Evolutionary conservation across 192 early-diverging fungal species (phyloP).

Genomic region (Coemansia sp.): DNA sequence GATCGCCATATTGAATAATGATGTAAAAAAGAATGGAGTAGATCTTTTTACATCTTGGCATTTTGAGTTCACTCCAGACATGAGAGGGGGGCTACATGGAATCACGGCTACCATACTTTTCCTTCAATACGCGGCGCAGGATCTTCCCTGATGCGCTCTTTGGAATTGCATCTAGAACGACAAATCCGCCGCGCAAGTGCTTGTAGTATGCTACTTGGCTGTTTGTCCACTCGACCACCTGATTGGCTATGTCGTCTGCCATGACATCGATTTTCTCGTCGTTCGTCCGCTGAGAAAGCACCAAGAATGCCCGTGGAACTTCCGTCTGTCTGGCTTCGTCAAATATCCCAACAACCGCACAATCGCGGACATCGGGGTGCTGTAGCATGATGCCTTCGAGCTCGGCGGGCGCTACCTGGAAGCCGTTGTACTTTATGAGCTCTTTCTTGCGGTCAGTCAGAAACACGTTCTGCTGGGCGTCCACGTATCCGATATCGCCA

Average conservation of each 20-base stretch:
- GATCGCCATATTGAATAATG: not conserved
- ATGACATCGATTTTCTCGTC: slow-evolving; percentile 5
- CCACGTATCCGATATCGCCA: slow-evolving; percentile 74
- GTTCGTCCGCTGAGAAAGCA: slow-evolving; percentile 5
- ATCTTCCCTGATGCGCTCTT: slow-evolving; percentile 49
- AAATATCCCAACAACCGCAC: slow-evolving; percentile 65
- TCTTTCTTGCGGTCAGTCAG: slow-evolving; percentile 81
- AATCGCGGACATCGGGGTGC: slow-evolving; percentile 68
- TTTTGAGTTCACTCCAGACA: not conserved
- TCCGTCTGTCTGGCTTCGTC: slow-evolving; percentile 60
- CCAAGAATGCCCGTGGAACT: slow-evolving; percentile 37
- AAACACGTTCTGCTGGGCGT: slow-evolving; percentile 60
- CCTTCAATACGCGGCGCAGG: slow-evolving; percentile 47
- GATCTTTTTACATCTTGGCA: not conserved
- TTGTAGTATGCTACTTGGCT: slow-evolving; percentile 43
- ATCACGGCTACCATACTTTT: not conserved
- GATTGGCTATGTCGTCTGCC: not conserved
- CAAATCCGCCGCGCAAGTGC: slow-evolving; percentile 34
- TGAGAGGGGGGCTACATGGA: too few relatives aligned
- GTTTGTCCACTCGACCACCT: slow-evolving; percentile 30
- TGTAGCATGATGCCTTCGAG: slow-evolving; percentile 73
- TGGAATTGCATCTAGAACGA: slow-evolving; percentile 28
- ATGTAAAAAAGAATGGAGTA: not conserved
- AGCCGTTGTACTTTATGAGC: slow-evolving; percentile 90
- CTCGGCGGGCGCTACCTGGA: slow-evolving; percentile 81